phyloP scores from a whole-genome alignment of 2,329 filamentous ascomycete genomes.

The Paraphoma sp. region DNA sequence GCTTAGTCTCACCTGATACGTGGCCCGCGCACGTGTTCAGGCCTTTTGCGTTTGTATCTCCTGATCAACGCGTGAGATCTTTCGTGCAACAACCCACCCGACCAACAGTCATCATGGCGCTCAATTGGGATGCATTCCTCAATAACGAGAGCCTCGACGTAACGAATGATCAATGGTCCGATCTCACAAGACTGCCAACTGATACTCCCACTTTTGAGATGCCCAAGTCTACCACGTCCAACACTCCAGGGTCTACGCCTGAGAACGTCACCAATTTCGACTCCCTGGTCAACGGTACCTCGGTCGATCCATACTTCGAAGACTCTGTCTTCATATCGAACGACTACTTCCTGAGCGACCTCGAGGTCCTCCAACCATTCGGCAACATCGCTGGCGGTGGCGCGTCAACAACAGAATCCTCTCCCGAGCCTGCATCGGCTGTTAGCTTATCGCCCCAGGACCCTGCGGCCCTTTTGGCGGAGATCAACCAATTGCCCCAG shows the following conservation, averaged over 20 bases:
- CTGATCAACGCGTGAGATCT: conserved; percentile 47
- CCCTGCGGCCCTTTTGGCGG: conserved; percentile 27
- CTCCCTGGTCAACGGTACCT: conserved; percentile 33
- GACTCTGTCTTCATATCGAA: conserved; percentile 46
- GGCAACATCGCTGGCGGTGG: conserved; percentile 38
- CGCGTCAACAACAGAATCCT: conserved; percentile 46
- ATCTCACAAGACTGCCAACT: conserved; percentile 38
- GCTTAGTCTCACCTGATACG: conserved; percentile 31
- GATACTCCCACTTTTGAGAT: conserved; percentile 39
- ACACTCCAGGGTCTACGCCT: conserved; percentile 40
- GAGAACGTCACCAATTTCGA: conserved; percentile 42
- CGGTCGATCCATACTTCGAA: conserved; percentile 45
- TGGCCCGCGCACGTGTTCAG: conserved; percentile 27
- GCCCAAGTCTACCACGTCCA: conserved; percentile 43
- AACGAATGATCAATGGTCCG: conserved; percentile 48
- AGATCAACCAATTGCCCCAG: conserved; percentile 30
- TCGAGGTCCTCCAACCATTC: conserved; percentile 47
- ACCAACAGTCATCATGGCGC: conserved; percentile 42
- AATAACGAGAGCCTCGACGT: conserved; percentile 45
- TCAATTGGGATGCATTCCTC: conserved; percentile 50
- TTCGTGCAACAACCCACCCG: conserved; percentile 34
- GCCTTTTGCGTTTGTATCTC: conserved; percentile 37
- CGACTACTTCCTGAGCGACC: conserved; percentile 50
- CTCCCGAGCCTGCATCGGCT: conserved; percentile 42
- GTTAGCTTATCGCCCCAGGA: conserved; percentile 31